A percentile compares a stretch with the other conserved stretches of the same genome.
Conservation (phyloP, 768 basidiomycete species). For the Pholiota conissans region DNA sequence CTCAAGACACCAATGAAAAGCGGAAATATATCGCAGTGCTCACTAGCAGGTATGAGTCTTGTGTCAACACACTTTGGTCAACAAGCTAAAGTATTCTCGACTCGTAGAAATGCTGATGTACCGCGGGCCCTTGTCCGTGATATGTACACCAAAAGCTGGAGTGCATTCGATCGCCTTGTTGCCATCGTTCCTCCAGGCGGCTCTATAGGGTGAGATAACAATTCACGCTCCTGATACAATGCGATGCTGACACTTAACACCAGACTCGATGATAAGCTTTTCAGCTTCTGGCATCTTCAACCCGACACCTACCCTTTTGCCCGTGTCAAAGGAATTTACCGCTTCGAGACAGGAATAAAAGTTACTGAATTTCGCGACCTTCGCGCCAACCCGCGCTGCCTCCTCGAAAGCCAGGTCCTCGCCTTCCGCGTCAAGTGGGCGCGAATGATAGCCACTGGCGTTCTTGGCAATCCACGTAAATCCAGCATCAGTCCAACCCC, state of each 20-base stretch:
- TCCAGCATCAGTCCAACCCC: slow-evolving; percentile 33
- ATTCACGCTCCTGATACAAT: background rate
- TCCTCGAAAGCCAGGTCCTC: slow-evolving; percentile 79
- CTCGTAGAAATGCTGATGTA: slow-evolving; percentile 84
- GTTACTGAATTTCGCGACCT: slow-evolving; percentile 88
- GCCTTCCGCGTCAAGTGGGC: slow-evolving; percentile 85
- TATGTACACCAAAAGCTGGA: slow-evolving; percentile 94
- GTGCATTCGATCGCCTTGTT: slow-evolving; percentile 85
- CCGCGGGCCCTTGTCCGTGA: slow-evolving; percentile 83
- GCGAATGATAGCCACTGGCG: slow-evolving; percentile 66
- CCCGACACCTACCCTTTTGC: slow-evolving; percentile 74
- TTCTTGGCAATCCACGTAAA: slow-evolving; percentile 51
- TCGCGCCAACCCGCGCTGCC: slow-evolving; percentile 84
- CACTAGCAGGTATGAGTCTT: slow-evolving; percentile 57
- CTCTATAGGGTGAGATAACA: slow-evolving; percentile 69
- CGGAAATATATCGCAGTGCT: slow-evolving; percentile 73
- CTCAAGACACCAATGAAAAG: slow-evolving; percentile 73
- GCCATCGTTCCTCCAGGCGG: slow-evolving; percentile 91
- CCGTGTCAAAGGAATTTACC: slow-evolving; percentile 82
- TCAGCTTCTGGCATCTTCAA: slow-evolving; percentile 87
- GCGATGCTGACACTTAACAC: background rate
- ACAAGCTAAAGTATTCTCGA: slow-evolving; percentile 1
- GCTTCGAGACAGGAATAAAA: slow-evolving; percentile 87
- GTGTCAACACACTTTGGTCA: background rate
- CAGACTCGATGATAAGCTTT: slow-evolving; percentile 90